These are phyloP conservation scores for Suhomyces xylopsoci DNA, from an alignment of 805 yeast genomes.

Conservation along the genomic window DNA sequence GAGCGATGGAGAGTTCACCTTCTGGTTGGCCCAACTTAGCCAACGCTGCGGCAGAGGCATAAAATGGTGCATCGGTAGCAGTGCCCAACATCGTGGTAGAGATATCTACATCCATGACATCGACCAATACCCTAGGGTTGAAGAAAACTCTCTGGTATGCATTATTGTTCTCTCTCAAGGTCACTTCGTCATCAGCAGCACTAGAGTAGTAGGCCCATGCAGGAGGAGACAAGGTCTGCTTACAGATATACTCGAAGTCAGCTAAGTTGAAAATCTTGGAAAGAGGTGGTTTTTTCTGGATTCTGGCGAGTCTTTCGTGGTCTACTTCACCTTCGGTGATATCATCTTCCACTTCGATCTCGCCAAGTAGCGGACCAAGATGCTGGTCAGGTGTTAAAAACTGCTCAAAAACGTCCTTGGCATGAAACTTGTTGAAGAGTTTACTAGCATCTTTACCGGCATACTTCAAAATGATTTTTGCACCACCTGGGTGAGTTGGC, in stretches of 20 bases:
- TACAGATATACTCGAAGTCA: slow-evolving; percentile 63
- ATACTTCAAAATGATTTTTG: slow-evolving; percentile 49
- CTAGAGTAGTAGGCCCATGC: slow-evolving; percentile 95
- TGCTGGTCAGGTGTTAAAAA: slow-evolving; percentile 48
- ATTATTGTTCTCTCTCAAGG: slow-evolving; percentile 84
- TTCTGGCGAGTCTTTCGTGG: slow-evolving; percentile 33
- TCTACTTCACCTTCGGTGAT: slow-evolving; percentile 31
- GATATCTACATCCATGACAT: slow-evolving; percentile 68
- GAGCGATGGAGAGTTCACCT: slow-evolving; percentile 83
- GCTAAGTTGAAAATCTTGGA: slow-evolving; percentile 50
- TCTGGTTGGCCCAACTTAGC: slow-evolving; percentile 91
- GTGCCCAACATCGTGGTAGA: slow-evolving; percentile 76
- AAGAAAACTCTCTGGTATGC: slow-evolving; percentile 88
- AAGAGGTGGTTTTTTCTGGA: slow-evolving; percentile 23
- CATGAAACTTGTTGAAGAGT: slow-evolving; percentile 85
- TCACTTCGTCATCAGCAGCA: slow-evolving; percentile 92
- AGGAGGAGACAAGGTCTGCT: slow-evolving; percentile 64
- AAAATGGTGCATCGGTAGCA: slow-evolving; percentile 71
- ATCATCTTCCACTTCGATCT: slow-evolving; percentile 20
- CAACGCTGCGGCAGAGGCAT: slow-evolving; percentile 86
- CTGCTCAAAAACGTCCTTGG: slow-evolving; percentile 74
- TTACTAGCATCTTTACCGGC: slow-evolving; percentile 61
- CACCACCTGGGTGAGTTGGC: slow-evolving; percentile 61
- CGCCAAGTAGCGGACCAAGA: slow-evolving; percentile 28
- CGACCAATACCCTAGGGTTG: slow-evolving; percentile 80